These are phyloP conservation scores for Dactylellina drechsleri DNA, from an alignment of 2,329 filamentous ascomycete species.

Conservation along the genomic window DNA sequence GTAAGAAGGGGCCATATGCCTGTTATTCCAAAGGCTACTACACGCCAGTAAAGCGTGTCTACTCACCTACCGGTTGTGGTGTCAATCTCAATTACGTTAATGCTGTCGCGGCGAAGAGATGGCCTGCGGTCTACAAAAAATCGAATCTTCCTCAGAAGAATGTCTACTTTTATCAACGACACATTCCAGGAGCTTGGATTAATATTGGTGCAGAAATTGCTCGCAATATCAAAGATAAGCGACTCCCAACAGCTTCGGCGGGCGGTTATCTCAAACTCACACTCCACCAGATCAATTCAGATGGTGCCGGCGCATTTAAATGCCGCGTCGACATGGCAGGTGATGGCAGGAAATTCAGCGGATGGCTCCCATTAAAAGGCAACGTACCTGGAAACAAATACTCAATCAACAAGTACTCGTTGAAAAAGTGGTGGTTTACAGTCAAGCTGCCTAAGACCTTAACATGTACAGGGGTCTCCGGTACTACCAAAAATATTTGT, in stretches of 20 bases:
- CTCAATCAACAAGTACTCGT: conserved; percentile 60
- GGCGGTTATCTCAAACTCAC: conserved; percentile 72
- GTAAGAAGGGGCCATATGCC: neutral
- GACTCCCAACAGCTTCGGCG: conserved; percentile 69
- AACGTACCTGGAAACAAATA: conserved; percentile 67
- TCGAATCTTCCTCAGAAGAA: conserved; percentile 13
- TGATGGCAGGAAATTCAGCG: conserved; percentile 67
- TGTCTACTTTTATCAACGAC: conserved; percentile 16
- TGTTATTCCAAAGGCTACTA: conserved; percentile 14
- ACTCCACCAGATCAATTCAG: conserved; percentile 74
- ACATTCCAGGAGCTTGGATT: conserved; percentile 1
- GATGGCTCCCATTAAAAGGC: conserved; percentile 64
- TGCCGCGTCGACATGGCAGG: conserved; percentile 73
- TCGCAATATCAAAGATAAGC: conserved; percentile 40
- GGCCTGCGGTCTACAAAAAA: conserved; percentile 1
- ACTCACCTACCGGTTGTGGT: conserved; percentile 6
- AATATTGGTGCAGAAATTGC: conserved; percentile 1
- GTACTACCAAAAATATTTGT: conserved; percentile 72
- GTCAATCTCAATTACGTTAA: conserved; percentile 4
- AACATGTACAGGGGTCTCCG: conserved; percentile 71
- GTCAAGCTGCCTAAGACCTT: conserved; percentile 74
- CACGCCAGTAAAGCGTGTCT: neutral
- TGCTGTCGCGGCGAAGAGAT: neutral
- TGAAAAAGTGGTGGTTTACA: conserved; percentile 64
- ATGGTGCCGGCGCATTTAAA: conserved; percentile 73